phyloP scores from a whole-genome alignment of 805 yeast genomes.

The Wickerhamomyces canadensis region DNA sequence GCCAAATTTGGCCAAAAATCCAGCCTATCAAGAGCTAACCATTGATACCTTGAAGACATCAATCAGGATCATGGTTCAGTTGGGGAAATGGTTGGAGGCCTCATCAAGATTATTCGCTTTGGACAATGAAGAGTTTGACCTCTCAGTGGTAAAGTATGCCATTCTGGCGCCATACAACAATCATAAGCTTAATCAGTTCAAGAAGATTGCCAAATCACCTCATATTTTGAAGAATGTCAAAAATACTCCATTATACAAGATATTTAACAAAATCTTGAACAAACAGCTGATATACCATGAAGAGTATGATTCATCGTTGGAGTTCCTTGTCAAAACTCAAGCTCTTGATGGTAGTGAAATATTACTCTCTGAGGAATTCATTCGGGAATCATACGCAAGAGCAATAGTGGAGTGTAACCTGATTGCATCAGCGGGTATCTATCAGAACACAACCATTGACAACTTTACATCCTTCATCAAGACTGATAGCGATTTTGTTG shows the following conservation, averaged over 20 bases:
- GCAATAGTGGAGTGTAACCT: slow-evolving; percentile 17
- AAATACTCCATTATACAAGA: slow-evolving; percentile 5
- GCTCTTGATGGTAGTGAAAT: slow-evolving; percentile 2
- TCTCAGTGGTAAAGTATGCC: slow-evolving; percentile 9
- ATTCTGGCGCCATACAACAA: slow-evolving; percentile 10
- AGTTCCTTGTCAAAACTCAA: slow-evolving; percentile 1
- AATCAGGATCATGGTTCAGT: slow-evolving; percentile 14
- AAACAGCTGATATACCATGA: slow-evolving; percentile 11
- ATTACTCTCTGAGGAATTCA: slow-evolving; percentile 3
- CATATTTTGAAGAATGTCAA: slow-evolving; percentile 3
- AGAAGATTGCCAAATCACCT: slow-evolving; percentile 6
- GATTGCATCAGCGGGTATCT: slow-evolving; percentile 9
- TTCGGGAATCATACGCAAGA: slow-evolving; percentile 3
- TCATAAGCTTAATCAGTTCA: slow-evolving; percentile 8
- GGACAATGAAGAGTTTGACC: slow-evolving; percentile 9
- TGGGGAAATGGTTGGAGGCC: slow-evolving; percentile 19
- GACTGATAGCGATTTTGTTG: slow-evolving; percentile 5
- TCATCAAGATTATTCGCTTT: slow-evolving; percentile 11
- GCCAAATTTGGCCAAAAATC: slow-evolving; percentile 1
- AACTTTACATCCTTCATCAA: slow-evolving; percentile 11
- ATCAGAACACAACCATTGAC: slow-evolving; percentile 10
- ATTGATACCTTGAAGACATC: slow-evolving; percentile 7
- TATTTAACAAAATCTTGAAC: slow-evolving; percentile 13
- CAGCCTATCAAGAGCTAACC: background rate
- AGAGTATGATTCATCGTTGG: slow-evolving; percentile 7